A percentile compares a stretch with the other conserved stretches of the same genome.
Conservation (phyloP, 1,284 basidiomycete species). For the Sporisorium graminicola region DNA sequence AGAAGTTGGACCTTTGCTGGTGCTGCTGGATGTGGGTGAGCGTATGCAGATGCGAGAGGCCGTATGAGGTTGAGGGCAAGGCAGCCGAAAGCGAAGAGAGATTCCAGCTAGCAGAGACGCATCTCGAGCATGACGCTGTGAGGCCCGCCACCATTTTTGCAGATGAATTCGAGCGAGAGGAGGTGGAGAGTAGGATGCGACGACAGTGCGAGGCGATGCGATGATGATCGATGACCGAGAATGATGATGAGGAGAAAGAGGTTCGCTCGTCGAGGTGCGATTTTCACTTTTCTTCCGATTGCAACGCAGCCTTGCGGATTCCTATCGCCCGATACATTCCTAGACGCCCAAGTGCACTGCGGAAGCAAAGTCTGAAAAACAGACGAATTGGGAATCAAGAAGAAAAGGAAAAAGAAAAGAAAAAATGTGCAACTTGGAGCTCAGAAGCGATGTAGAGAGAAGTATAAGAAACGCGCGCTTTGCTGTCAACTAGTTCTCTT, state of each 20-base stretch:
- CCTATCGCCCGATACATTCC: constrained; percentile 32
- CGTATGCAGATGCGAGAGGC: constrained; percentile 9
- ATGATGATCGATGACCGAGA: constrained; percentile 17
- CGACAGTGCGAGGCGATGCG: neutral
- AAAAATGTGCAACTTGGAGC: neutral
- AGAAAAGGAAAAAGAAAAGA: neutral
- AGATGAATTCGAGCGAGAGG: neutral
- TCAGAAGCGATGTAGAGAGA: neutral
- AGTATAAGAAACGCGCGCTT: constrained; percentile 23
- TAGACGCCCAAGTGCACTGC: too few relatives aligned
- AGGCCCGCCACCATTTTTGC: constrained; percentile 29
- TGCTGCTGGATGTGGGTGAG: constrained; percentile 5
- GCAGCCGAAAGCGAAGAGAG: constrained; percentile 32
- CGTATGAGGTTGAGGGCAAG: constrained; percentile 38
- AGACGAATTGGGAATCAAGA: too few relatives aligned
- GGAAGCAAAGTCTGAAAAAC: constrained; percentile 14
- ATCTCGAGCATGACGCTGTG: constrained; percentile 36
- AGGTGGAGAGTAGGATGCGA: neutral
- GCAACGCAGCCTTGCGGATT: neutral
- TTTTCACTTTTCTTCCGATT: constrained; percentile 9
- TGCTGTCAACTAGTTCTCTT: constrained; percentile 1
- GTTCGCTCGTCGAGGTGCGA: neutral
- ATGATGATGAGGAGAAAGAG: constrained; percentile 5
- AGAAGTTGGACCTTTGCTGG: constrained; percentile 32
- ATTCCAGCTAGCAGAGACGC: constrained; percentile 23